These are phyloP conservation scores for Eimeria sp. DNA, from an alignment of 169 alveolate species.

Conservation along the genomic window DNA sequence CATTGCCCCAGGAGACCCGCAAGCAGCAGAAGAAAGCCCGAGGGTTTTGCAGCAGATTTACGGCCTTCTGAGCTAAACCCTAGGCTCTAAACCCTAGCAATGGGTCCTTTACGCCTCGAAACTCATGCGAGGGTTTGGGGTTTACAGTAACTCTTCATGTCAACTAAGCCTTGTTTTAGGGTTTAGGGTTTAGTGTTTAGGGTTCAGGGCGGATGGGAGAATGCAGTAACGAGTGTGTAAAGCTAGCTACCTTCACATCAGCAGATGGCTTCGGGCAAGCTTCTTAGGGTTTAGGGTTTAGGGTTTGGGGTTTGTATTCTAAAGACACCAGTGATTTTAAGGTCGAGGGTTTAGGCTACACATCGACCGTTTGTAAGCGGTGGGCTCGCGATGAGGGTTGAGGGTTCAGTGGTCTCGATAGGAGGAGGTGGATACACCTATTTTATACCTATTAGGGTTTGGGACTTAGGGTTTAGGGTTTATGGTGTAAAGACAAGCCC, in stretches of 20 bases:
- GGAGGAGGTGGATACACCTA: too few relatives aligned
- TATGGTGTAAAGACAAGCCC: too few relatives aligned
- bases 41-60: constrained; percentile 29
- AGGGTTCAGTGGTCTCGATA: too few relatives aligned
- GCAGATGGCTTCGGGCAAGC: too few relatives aligned
- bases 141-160: neutral
- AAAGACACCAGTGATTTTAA: neutral
- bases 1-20: constrained; percentile 53
- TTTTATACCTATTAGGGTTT: neutral
- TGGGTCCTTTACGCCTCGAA: neutral
- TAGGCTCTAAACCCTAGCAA: constrained; percentile 13
- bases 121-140: neutral
- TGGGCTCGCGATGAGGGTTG: too few relatives aligned
- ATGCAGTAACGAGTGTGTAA: too few relatives aligned
- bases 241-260: too few relatives aligned
- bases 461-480: neutral
- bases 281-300: constrained; percentile 1
- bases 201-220: neutral
- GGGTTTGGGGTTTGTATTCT: neutral
- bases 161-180: too few relatives aligned
- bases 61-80: constrained; percentile 7
- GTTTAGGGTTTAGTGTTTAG: neutral
- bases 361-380: too few relatives aligned
- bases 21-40: constrained; percentile 40
- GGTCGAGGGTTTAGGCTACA: neutral